Base-by-base conservation (phyloP, 768 basidiomycete genomes). In the Boletus eberwhitei region DNA sequence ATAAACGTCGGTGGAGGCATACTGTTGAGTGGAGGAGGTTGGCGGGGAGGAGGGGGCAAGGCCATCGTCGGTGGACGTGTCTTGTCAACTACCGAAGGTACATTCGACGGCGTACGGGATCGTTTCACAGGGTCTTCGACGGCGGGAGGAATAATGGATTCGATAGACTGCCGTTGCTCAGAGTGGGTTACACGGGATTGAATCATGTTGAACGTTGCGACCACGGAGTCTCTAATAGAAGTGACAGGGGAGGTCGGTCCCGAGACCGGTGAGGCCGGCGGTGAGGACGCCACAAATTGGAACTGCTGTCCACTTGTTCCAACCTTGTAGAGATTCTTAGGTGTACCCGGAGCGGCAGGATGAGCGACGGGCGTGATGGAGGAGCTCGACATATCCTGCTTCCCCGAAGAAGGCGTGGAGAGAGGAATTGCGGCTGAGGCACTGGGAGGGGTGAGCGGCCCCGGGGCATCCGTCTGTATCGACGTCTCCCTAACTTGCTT, bases 31-130 rank as follows among this genome's bases (percentile, higher is more conserved):
- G 90, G 90, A 9, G 90, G 90, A 0, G 90, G 88, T 48, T 80
- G 75, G 52, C 82, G 83, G 7, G 87, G 87, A 4, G 90, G 90
- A 2, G 91, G 90, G 0, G 90, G 90, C 3, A 93, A 73, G 29
- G 82, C 74, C 88, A 93, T 90, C 71, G 84, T 91, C 0, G 93
- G 91, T 43, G 93, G 93, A 50, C 83, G 84, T 17, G 87, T 81
- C 74, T 87, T 93, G 74, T 90, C 88, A 29, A 86, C 78, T 6
- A 77, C 70, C 11, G 77, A 73, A 26, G 81, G 73, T 22, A 77
- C 73, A 62, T 73, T 77, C n/a, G 86, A 84, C 19, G 83, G 75
- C n/a, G 82, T 81, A 40, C 86, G 82, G n/a, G 84, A 76, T 32
- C 86, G 81, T 48, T 65, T 69, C 68, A 57, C 73, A 17, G 60